Base-by-base conservation (phyloP, 2,329 filamentous ascomycete species). In the Talaromyces sp. region DNA sequence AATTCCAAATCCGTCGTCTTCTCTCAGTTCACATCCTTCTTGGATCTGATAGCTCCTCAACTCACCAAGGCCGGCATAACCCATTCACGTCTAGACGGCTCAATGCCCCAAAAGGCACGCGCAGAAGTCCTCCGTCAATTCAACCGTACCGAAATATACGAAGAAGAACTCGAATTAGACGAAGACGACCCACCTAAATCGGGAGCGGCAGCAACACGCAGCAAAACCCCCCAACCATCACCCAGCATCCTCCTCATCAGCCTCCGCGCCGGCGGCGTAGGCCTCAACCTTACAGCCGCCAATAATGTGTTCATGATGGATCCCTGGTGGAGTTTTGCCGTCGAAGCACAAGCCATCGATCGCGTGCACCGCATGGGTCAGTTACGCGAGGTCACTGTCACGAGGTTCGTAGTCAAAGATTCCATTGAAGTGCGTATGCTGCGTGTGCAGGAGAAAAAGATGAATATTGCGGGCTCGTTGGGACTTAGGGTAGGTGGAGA, bases 231-330 rank as follows among this genome's bases (percentile, higher is more conserved):
- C 17, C 64, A 45, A 7, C 15, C 59, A 31, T 50, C 69, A 37
- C 75, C 78, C 45, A 65, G 73, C 68, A 86, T 99, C 1, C 81
- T 99, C 3, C 83, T 99, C 1, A 86, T 99, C 61, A 94, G 90
- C 71, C 82, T 99, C 64, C 86, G 92, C 22, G 95, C 96, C 0
- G 95, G 96, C 4, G 96, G 95, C 27, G 95, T 99, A 0, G 95
- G 95, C 0, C 83, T 99, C 50, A 99, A 99, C 74, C 79, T 99
- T 67, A 98, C 94, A 0, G 89, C 89, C 69, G 95, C 95, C 6
- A 92, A 89, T 68, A 84, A 91, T 62, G 96, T 99, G 5, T 99
- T 90, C 80, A 96, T 99, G 91, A 98, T 99, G 95, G 95, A 99
- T 77, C 95, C 95, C 0, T 99, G 95, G 95, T 99, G 95, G 95